Evolutionary conservation across 2,329 filamentous ascomycete species (phyloP).

Genomic region (Xylariaceae sp.): DNA sequence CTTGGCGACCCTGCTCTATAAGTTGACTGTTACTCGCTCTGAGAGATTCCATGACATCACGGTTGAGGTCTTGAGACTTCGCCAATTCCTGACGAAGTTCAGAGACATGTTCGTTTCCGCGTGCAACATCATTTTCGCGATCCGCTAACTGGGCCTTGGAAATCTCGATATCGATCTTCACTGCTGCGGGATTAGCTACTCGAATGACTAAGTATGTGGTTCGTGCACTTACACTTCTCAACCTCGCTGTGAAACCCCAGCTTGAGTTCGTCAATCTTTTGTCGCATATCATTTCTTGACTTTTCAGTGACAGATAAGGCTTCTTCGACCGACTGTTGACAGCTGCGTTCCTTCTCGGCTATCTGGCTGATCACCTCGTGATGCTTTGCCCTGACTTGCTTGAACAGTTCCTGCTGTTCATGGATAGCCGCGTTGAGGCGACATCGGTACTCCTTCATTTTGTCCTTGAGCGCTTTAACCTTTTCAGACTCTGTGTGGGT

Average conservation of each 20-base stretch:
- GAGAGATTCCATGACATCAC: conserved; percentile 17
- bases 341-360: conserved; percentile 29
- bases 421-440: conserved; percentile 41
- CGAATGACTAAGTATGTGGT: not conserved
- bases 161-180: conserved; percentile 12
- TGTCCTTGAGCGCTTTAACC: conserved; percentile 30
- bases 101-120: conserved; percentile 15
- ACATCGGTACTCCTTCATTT: conserved; percentile 30
- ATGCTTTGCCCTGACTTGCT: conserved; percentile 30
- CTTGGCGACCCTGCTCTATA: conserved; percentile 13
- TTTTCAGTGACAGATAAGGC: conserved; percentile 13
- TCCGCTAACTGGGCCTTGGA: conserved; percentile 19
- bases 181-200: conserved; percentile 17
- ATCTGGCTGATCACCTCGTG: conserved; percentile 32
- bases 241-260: conserved; percentile 13
- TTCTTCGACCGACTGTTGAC: conserved; percentile 29
- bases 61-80: conserved; percentile 17
- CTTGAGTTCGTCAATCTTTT: conserved; percentile 15
- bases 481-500: conserved; percentile 24
- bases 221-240: conserved; percentile 16
- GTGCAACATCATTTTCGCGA: conserved; percentile 20
- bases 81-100: conserved; percentile 20
- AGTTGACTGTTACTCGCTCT: conserved; percentile 18
- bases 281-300: conserved; percentile 14
- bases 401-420: conserved; percentile 43